Evolutionary conservation across 192 early-diverging fungal genomes (phyloP), one percentile per base, ranked within the genome.

Genomic region (Geranomyces michiganensis): DNA sequence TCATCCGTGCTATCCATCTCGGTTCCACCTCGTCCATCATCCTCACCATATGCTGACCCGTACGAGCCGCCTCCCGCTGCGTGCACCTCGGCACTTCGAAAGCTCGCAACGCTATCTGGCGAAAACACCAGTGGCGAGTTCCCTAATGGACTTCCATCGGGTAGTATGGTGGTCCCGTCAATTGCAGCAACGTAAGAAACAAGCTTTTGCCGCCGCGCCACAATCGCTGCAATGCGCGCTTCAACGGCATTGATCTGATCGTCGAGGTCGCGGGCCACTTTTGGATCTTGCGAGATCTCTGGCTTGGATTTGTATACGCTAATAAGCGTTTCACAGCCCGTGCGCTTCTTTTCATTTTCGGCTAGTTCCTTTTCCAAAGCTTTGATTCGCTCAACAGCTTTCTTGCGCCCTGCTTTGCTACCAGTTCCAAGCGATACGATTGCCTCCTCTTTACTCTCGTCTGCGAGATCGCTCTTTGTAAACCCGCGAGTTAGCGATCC

Each of bases 351-450:
- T 24, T 75, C 79, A 22, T 45, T 24, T 17, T 83, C 82, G 32
- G 73, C 48, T 5, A 81, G 60, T 21, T 83, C 82, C 62, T 81
- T 80, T 14, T 83, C 82, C 15, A 83, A 55, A 0, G 41, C 13
- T 68, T 83, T 83, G 71, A 83, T 65, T 0, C 78, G 55, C 43
- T 78, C 79, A 6, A 71, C 69, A 1, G 82, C 78, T 29, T 81
- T 80, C 64, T 73, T 76, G 33, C 71, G 43, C 15, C 74, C 78
- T 30, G 75, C 58, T 51, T 79, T 82, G 29, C 70, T 30, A 14
- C 41, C 62, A 1, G 43, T 14, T 13, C 67, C 74, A 46, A 70
- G 43, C 7, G 71, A 14, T 13, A 78, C 31, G 56, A 78, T 80
- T 19, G 48, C 44, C 30, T 81, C 76, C 43, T 79, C 82, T 56